A percentile compares a stretch with the other conserved stretches of the same genome.
Conservation (phyloP, 225 moss, liverwort and hornwort species). For the Neckera pumila region DNA sequence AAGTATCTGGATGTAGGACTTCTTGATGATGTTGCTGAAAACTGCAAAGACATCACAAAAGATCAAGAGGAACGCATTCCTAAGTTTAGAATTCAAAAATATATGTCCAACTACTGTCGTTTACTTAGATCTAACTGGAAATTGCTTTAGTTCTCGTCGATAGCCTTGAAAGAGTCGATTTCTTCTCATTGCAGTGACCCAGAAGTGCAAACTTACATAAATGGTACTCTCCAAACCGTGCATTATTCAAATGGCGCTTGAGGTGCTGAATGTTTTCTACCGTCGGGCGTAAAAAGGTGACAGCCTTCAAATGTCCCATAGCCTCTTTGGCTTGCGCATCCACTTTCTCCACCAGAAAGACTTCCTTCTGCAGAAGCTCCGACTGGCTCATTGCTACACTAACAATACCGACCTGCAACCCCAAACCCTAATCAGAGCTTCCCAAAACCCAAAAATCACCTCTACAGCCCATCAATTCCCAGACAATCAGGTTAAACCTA, state of each 20-base stretch:
- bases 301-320: constrained; percentile 95
- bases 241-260: constrained; percentile 82
- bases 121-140: neutral
- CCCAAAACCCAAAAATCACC: neutral
- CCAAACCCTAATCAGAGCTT: constrained; percentile 20
- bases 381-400: constrained; percentile 98
- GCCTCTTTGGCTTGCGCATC: constrained; percentile 74
- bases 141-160: neutral
- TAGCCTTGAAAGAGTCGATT: neutral
- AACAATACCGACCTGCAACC: constrained; percentile 77
- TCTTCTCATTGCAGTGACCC: neutral
- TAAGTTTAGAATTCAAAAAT: neutral
- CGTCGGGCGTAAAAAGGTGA: constrained; percentile 80
- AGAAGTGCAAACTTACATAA: constrained; percentile 57
- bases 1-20: constrained; percentile 85
- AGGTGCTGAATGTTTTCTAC: constrained; percentile 86
- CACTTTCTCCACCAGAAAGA: constrained; percentile 89
- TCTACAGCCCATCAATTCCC: neutral
- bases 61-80: neutral
- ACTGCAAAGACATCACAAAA: constrained; percentile 32
- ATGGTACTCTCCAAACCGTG: constrained; percentile 97
- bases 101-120: neutral
- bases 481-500: neutral
- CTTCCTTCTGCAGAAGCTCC: constrained; percentile 89
- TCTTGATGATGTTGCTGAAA: constrained; percentile 96